A percentile compares a stretch with the other conserved stretches of the same genome.
These are phyloP conservation scores for Kodamaea leandrae DNA, from an alignment of 805 yeast species.

Conservation along the genomic window DNA sequence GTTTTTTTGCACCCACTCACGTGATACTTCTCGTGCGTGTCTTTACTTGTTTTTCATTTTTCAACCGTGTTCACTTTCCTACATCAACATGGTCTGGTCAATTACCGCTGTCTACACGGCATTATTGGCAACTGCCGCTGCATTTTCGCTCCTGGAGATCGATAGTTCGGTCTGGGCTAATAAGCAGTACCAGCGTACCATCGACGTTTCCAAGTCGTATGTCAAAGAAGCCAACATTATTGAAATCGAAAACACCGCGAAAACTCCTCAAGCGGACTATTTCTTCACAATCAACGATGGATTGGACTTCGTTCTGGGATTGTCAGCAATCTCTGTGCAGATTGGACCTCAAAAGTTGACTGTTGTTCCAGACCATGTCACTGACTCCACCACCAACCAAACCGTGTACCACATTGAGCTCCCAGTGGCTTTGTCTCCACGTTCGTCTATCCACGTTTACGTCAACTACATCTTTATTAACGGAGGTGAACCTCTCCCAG, in stretches of 20 bases:
- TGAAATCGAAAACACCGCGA: conserved; percentile 56
- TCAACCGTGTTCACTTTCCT: conserved; percentile 7
- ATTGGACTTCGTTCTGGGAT: conserved; percentile 34
- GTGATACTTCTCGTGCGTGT: background rate
- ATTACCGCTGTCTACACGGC: conserved; percentile 6
- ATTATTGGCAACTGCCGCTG: conserved; percentile 6
- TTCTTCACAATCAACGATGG: conserved; percentile 56
- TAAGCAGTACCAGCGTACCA: conserved; percentile 47
- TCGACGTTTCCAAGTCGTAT: conserved; percentile 68
- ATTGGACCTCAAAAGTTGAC: conserved; percentile 12
- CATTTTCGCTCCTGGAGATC: conserved; percentile 9
- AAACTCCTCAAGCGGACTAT: conserved; percentile 54
- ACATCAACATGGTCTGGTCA: conserved; percentile 9
- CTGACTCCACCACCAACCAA: background rate
- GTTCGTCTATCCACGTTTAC: conserved; percentile 47
- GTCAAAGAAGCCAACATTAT: conserved; percentile 59
- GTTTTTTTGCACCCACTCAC: background rate
- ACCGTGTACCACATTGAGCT: conserved; percentile 45
- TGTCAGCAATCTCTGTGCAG: conserved; percentile 44
- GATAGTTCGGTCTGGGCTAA: conserved; percentile 52
- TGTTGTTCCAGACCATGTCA: conserved; percentile 5
- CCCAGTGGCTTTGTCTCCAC: conserved; percentile 68
- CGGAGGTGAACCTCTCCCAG: conserved; percentile 60
- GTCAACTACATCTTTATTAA: conserved; percentile 50
- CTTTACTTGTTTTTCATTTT: background rate